phyloP scores from a whole-genome alignment of 2,329 filamentous ascomycete genomes.

The Aspergillus calidoustus region DNA sequence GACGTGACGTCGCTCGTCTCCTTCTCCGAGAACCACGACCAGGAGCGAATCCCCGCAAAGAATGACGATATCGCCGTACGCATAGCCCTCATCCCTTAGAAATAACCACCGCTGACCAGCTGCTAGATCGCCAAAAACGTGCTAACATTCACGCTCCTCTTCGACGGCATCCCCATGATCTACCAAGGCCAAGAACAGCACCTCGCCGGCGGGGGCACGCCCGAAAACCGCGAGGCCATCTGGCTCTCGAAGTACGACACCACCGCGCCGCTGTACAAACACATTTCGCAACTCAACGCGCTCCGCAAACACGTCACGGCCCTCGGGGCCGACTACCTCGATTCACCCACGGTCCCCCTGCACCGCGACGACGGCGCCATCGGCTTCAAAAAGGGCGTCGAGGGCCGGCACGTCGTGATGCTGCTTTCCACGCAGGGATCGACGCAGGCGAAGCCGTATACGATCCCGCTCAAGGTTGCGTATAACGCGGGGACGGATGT shows the following conservation, averaged over 20 bases:
- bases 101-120: conserved; percentile 19
- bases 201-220: conserved; percentile 54
- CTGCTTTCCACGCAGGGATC: conserved; percentile 49
- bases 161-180: conserved; percentile 65
- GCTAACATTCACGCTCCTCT: conserved; percentile 65
- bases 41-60: conserved; percentile 57
- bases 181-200: conserved; percentile 71
- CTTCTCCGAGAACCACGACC: conserved; percentile 66
- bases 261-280: conserved; percentile 43
- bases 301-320: conserved; percentile 48
- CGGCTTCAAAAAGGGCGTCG: conserved; percentile 52
- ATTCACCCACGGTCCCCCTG: conserved; percentile 42
- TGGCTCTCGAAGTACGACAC: conserved; percentile 58
- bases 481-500: conserved; percentile 23
- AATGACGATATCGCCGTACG: conserved; percentile 52
- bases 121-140: conserved; percentile 61
- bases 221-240: conserved; percentile 60
- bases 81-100: not conserved
- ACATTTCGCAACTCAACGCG: conserved; percentile 45
- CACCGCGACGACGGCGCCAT: conserved; percentile 49
- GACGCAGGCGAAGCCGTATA: conserved; percentile 31
- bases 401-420: conserved; percentile 47
- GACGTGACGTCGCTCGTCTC: conserved; percentile 54
- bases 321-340: conserved; percentile 43
- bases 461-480: conserved; percentile 29